A percentile compares a stretch with the other conserved stretches of the same genome.
Conservation (phyloP, 208 protist species). For the Trichomonas tenax region DNA sequence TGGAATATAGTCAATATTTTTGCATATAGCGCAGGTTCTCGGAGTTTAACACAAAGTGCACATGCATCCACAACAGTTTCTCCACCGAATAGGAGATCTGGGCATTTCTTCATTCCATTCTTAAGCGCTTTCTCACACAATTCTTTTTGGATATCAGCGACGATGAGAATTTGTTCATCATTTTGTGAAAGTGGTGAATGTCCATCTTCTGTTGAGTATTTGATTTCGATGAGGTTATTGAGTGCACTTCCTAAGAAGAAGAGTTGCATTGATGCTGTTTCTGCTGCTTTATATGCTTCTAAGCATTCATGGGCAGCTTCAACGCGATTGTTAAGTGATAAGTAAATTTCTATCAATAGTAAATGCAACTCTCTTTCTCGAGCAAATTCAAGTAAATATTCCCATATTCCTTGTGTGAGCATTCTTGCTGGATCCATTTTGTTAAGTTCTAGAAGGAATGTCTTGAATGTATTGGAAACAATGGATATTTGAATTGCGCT, state of each 20-base stretch:
- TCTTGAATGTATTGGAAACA: neutral
- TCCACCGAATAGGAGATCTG: neutral
- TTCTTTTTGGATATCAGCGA: neutral
- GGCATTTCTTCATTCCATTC: neutral
- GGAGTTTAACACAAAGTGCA: neutral
- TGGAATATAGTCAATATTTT: neutral
- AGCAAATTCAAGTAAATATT: neutral
- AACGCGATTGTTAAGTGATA: neutral
- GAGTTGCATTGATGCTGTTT: neutral
- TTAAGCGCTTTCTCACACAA: neutral
- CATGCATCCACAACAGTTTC: neutral
- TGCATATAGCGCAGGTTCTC: neutral
- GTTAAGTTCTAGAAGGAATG: neutral
- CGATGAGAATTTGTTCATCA: neutral
- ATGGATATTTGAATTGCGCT: neutral
- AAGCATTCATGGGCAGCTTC: neutral
- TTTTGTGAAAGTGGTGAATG: neutral
- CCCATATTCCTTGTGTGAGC: neutral
- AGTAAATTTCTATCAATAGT: neutral
- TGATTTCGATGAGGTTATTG: neutral
- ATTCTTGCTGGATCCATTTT: neutral
- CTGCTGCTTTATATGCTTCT: neutral
- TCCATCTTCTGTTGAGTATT: neutral
- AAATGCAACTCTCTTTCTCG: neutral
- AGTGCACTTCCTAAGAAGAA: neutral